These are phyloP conservation scores for Rhodosorus marinus DNA, from an alignment of 23 red algal species.

Conservation along the genomic window DNA sequence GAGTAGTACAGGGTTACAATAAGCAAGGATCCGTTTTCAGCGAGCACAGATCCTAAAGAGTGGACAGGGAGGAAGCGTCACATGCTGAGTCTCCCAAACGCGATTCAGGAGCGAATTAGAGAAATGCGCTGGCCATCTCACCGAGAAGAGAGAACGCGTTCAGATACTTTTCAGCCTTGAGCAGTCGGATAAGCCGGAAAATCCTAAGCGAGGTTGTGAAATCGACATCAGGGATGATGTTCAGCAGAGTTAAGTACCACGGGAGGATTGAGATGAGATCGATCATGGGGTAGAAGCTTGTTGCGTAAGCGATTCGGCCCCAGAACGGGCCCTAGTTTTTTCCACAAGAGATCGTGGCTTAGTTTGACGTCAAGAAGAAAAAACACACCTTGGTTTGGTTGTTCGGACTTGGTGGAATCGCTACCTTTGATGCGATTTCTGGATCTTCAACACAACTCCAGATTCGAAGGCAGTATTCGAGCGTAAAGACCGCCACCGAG, in stretches of 20 bases:
- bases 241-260: constrained; percentile 22
- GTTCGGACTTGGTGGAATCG: too few relatives aligned
- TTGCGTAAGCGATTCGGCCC: constrained; percentile 34
- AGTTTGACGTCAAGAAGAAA: too few relatives aligned
- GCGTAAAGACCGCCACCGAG: constrained; percentile 52
- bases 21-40: constrained; percentile 42
- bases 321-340: constrained; percentile 18
- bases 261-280: constrained; percentile 49
- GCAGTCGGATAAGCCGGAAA: constrained; percentile 61
- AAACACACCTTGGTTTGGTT: too few relatives aligned
- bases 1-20: constrained; percentile 37
- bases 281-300: constrained; percentile 32
- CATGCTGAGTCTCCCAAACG: too few relatives aligned
- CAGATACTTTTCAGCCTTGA: constrained; percentile 65
- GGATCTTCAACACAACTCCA: constrained; percentile 45
- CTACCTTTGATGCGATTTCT: constrained; percentile 8
- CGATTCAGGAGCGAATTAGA: too few relatives aligned
- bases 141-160: constrained; percentile 44
- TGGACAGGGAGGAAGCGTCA: too few relatives aligned
- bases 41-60: too few relatives aligned
- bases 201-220: constrained; percentile 50
- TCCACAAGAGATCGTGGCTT: too few relatives aligned
- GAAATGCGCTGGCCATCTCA: too few relatives aligned
- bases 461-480: constrained; percentile 45
- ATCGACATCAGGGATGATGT: constrained; percentile 17